Evolutionary conservation across 208 protist genomes (phyloP), one percentile per base, ranked within the genome.

Genomic region (Porcisia hertigi): DNA sequence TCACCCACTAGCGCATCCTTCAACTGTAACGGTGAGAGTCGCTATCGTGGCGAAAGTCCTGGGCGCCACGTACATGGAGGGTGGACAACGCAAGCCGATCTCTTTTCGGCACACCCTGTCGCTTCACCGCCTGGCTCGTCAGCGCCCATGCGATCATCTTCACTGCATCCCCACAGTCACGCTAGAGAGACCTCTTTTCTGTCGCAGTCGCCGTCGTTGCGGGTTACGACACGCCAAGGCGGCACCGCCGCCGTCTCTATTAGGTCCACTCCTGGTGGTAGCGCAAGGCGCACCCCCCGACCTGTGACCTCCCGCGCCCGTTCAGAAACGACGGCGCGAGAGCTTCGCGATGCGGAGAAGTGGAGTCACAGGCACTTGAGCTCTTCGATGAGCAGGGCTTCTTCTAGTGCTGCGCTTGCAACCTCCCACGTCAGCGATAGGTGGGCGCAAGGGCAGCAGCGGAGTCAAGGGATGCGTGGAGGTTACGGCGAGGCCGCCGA

Each of bases 101-200:
- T 57, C 47, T 49, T 11, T 57, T 34, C 66, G 20, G 39, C 64
- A 25, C 45, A 36, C 25, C 8, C 47, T 25, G 49, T 11, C 47
- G 66, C 66, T 30, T 45, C 66, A 12, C 18, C 54, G n/a, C 66
- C 39, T n/a, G 23, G 66, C n/a, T 41, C 66, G 23, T 43, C 66
- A 49, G 66, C 49, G 47, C 66, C 66, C 39, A 18, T 45, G 47
- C 34, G 66, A 25, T n/a, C 66, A 20, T 57, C 25, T 16, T 11
- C 39, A 18, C 47, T 53, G 45, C 45, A 57, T 9, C 11, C 66
- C 12, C 66, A 41, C 66, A 23, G 20, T 11, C 34, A 11, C 45
- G 30, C 25, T 20, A n/a, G 39, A 25, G 66, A 45, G n/a, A 9
- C 45, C 30, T 12, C 65, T 7, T n/a, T 57, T 6, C 4, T 53